phyloP scores from a whole-genome alignment of 441 rosid species.

The Aleurites moluccanus region DNA sequence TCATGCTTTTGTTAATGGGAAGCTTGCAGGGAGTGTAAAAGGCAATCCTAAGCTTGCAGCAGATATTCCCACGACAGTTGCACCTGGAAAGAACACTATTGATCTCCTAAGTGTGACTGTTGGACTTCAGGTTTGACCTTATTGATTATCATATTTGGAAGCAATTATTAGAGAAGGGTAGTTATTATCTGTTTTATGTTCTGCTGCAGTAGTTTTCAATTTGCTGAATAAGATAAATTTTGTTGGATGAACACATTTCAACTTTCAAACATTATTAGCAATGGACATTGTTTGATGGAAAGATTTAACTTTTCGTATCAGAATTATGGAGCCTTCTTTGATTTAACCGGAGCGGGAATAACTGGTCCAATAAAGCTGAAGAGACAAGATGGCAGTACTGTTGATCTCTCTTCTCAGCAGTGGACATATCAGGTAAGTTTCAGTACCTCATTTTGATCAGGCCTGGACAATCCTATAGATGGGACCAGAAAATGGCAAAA shows the following conservation, averaged over 20 bases:
- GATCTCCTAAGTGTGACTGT: slow-evolving; percentile 92
- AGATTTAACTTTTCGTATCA: slow-evolving; percentile 29
- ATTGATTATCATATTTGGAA: slow-evolving; percentile 13
- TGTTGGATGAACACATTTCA: slow-evolving; percentile 9
- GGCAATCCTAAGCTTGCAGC: slow-evolving; percentile 59
- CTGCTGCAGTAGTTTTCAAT: slow-evolving; percentile 6
- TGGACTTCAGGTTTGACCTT: slow-evolving; percentile 75
- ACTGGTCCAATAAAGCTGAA: slow-evolving; percentile 85
- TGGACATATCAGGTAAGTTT: slow-evolving; percentile 90
- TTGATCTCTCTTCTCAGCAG: slow-evolving; percentile 64
- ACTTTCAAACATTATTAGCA: not conserved
- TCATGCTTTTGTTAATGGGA: slow-evolving; percentile 79
- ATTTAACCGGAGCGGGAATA: slow-evolving; percentile 75
- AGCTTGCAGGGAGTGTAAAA: slow-evolving; percentile 71
- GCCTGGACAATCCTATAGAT: not conserved
- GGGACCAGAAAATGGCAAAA: not conserved
- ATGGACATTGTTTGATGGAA: slow-evolving; percentile 8
- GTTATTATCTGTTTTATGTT: not conserved
- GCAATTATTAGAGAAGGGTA: slow-evolving; percentile 12
- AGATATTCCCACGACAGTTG: slow-evolving; percentile 61
- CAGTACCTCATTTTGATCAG: not conserved
- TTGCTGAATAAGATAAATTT: slow-evolving; percentile 7
- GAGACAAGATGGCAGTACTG: slow-evolving; percentile 49
- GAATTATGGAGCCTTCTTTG: slow-evolving; percentile 94
- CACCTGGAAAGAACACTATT: slow-evolving; percentile 66